A percentile compares a stretch with the other conserved stretches of the same genome.
These are phyloP conservation scores for Rhododendron henanense DNA, from an alignment of 148 eudicot species.

Conservation along the genomic window DNA sequence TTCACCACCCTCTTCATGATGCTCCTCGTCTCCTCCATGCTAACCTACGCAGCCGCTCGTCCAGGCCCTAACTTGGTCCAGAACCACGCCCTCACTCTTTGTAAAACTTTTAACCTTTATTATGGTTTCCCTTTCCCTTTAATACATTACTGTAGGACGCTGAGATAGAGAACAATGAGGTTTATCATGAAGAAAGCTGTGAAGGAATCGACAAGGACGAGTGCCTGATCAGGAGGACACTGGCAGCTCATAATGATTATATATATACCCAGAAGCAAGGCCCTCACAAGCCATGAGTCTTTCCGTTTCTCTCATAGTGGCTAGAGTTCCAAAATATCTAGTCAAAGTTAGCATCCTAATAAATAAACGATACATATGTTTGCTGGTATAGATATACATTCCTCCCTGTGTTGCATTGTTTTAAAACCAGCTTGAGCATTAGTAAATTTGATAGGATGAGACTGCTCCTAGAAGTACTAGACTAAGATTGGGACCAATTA, in stretches of 20 bases:
- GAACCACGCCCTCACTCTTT: background rate
- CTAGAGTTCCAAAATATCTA: background rate
- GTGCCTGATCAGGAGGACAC: conserved; percentile 15
- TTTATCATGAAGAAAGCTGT: background rate
- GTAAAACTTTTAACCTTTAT: background rate
- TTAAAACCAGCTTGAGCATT: background rate
- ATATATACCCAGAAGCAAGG: conserved; percentile 11
- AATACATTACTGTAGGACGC: background rate
- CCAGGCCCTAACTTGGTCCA: conserved; percentile 1
- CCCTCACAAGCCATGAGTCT: background rate
- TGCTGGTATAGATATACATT: background rate
- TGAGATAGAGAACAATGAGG: background rate
- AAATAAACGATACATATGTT: background rate
- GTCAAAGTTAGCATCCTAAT: background rate
- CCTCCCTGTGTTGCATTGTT: background rate
- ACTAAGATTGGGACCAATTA: background rate
- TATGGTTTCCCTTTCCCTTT: background rate
- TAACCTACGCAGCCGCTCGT: conserved; percentile 10
- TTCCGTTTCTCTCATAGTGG: background rate
- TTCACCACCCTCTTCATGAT: conserved; percentile 11
- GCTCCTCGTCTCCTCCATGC: conserved; percentile 7
- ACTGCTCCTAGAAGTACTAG: background rate
- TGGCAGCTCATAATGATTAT: conserved; percentile 16
- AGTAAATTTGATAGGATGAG: background rate
- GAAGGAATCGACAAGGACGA: conserved; percentile 8